Conservation (phyloP, 202 grass and related monocot genomes). For the Brachypodium distachyon region DNA sequence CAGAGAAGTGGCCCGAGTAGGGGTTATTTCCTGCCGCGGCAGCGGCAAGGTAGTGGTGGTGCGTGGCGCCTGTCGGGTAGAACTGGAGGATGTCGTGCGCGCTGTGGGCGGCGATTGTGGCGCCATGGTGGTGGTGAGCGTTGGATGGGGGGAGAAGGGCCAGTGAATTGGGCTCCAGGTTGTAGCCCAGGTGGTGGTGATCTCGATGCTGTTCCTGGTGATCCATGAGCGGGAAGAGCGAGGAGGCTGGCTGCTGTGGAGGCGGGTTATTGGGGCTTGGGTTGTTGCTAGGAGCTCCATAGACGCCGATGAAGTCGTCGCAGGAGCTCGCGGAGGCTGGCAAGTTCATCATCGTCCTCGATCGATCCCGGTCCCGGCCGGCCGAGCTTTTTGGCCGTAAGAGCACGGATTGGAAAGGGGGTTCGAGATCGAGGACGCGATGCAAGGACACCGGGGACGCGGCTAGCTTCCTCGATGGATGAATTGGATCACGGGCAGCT, state of each 20-base stretch:
- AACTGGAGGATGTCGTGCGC: constrained; percentile 45
- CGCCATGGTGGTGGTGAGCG: not conserved
- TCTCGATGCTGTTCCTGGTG: constrained; percentile 27
- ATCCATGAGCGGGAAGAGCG: constrained; percentile 45
- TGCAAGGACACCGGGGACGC: constrained; percentile 17
- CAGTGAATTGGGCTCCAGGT: constrained; percentile 36
- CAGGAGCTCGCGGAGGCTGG: constrained; percentile 10
- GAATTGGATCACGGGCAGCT: too few species aligned
- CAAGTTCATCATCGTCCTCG: constrained; percentile 37
- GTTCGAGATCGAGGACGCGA: constrained; percentile 31
- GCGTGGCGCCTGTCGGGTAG: constrained; percentile 29
- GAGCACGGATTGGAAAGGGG: constrained; percentile 24
- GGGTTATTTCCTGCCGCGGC: not conserved
- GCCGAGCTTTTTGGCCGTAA: too few species aligned
- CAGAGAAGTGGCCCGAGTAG: constrained; percentile 20
- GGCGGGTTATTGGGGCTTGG: not conserved
- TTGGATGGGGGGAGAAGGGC: constrained; percentile 40
- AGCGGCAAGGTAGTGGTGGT: constrained; percentile 36
- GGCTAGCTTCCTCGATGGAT: too few species aligned
- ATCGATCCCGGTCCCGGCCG: too few species aligned
- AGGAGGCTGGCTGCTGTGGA: not conserved
- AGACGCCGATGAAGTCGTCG: constrained; percentile 45
- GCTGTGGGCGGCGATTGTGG: constrained; percentile 4
- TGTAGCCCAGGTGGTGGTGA: constrained; percentile 29
- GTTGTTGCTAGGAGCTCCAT: constrained; percentile 16